Base-by-base conservation (phyloP, 1,284 basidiomycete genomes). In the Caloboletus firmus region DNA sequence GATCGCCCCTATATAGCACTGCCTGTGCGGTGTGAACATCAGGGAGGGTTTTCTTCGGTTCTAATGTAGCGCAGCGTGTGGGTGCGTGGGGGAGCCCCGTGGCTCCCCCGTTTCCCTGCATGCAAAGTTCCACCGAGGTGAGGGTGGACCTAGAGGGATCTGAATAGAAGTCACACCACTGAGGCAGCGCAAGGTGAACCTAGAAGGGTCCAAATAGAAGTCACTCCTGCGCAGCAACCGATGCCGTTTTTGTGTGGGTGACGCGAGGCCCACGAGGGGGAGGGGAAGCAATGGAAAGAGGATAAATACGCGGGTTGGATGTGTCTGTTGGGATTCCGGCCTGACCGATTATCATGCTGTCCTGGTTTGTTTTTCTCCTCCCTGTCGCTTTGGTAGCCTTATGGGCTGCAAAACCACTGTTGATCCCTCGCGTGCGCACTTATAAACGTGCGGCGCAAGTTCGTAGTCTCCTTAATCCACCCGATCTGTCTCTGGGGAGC, bases 391-490 rank as follows among this genome's bases (percentile, higher is more conserved):
- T 55, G 0, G 5, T 44, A 0, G 18, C 13, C 0, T 18, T 51
- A 6, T 57, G 53, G 43, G 45, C 32, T 12, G 12, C 24, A 35
- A 61, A 37, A 24, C 26, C 30, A 22, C 1, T 48, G 4, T 28
- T 40, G 0, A 5, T 42, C 3, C 61, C 56, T 8, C 54, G 42
- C 1, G 24, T 31, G 2, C 62, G 59, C 36, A 60, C 42, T 0
- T 46, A 70, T 35, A 58, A 36, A n/a, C 35, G n/a, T 20, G 49
- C 54, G 0, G 12, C 18, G 0, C 37, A 65, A 0, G 52, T 67
- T 1, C 55, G 48, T 0, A 12, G 0, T 0, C 51, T 77, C 0
- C 57, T 78, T 0, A 63, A 62, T n/a, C 75, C 75, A 2, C 59
- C 63, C 0, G 11, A 57, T 10, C 15, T 44, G 15, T 52, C 65